phyloP scores from a whole-genome alignment of 1,284 basidiomycete genomes.

The Tilletia indica region DNA sequence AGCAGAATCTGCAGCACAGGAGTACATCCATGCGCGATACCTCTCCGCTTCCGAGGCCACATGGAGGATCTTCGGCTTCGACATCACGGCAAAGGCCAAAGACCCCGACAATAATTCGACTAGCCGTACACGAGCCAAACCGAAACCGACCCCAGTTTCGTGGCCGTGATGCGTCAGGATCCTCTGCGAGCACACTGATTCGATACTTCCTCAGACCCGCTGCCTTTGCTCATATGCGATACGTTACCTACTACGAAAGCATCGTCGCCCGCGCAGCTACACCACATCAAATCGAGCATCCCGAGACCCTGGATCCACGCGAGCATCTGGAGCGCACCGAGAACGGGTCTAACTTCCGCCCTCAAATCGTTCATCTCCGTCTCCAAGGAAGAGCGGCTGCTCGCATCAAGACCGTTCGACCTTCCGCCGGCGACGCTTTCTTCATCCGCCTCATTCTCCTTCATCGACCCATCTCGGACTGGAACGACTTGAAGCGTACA shows the following conservation, averaged over 20 bases:
- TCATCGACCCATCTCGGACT: not conserved
- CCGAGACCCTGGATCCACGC: too few species aligned
- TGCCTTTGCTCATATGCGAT: not conserved
- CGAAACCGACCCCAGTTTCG: not conserved
- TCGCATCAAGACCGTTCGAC: conserved; percentile 5
- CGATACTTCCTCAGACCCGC: not conserved
- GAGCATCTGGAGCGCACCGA: not conserved
- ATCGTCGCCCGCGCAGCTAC: too few species aligned
- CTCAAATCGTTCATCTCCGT: not conserved
- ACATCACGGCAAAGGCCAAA: not conserved
- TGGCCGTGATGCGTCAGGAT: not conserved
- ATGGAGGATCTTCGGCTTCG: conserved; percentile 1
- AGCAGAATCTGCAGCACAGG: not conserved
- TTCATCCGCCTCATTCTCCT: not conserved
- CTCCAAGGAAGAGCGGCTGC: not conserved
- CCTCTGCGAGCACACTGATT: not conserved
- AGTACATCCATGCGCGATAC: not conserved
- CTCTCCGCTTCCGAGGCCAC: not conserved
- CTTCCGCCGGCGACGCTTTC: not conserved
- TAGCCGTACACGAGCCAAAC: not conserved
- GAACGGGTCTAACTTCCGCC: not conserved
- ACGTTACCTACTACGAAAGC: not conserved
- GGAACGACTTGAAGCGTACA: not conserved
- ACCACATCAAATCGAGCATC: too few species aligned
- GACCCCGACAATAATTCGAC: not conserved